phyloP scores from a whole-genome alignment of 805 yeast genomes.

The Alloascoidea africana region DNA sequence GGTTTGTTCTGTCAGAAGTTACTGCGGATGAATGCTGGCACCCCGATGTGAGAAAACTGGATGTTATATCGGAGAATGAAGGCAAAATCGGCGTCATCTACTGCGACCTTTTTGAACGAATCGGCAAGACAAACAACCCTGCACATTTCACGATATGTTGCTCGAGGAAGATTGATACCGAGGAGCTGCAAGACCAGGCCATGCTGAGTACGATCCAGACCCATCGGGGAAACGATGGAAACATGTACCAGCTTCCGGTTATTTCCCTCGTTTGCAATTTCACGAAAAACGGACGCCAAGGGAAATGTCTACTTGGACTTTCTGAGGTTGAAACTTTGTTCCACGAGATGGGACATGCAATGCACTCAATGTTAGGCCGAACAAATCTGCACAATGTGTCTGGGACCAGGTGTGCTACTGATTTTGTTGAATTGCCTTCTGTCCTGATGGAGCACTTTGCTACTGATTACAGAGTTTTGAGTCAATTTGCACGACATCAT shows the following conservation, averaged over 20 bases:
- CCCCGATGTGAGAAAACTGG: conserved; percentile 65
- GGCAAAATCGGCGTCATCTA: conserved; percentile 70
- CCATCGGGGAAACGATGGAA: conserved; percentile 20
- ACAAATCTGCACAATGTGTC: conserved; percentile 82
- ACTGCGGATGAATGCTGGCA: conserved; percentile 78
- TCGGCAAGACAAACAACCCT: conserved; percentile 66
- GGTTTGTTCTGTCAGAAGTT: conserved; percentile 50
- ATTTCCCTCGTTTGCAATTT: conserved; percentile 85
- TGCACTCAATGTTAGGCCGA: conserved; percentile 93
- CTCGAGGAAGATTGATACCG: conserved; percentile 60
- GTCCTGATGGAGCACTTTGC: conserved; percentile 94
- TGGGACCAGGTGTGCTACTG: conserved; percentile 92
- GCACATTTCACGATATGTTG: conserved; percentile 95
- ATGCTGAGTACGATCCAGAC: conserved; percentile 8
- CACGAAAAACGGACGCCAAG: conserved; percentile 21
- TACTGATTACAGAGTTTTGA: conserved; percentile 60
- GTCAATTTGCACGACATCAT: conserved; percentile 58
- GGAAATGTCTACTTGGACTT: conserved; percentile 45
- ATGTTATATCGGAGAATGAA: conserved; percentile 50
- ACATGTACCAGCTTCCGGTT: conserved; percentile 68
- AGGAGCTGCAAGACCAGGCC: conserved; percentile 27
- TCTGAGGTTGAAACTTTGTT: conserved; percentile 86
- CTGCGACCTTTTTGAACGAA: conserved; percentile 73
- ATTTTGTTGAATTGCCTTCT: conserved; percentile 92
- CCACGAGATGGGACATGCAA: conserved; percentile 98